Percentiles rank a stretch among this genome's conserved stretches.
Conservation (phyloP, 1,284 basidiomycete genomes). For the Malassezia sympodialis region DNA sequence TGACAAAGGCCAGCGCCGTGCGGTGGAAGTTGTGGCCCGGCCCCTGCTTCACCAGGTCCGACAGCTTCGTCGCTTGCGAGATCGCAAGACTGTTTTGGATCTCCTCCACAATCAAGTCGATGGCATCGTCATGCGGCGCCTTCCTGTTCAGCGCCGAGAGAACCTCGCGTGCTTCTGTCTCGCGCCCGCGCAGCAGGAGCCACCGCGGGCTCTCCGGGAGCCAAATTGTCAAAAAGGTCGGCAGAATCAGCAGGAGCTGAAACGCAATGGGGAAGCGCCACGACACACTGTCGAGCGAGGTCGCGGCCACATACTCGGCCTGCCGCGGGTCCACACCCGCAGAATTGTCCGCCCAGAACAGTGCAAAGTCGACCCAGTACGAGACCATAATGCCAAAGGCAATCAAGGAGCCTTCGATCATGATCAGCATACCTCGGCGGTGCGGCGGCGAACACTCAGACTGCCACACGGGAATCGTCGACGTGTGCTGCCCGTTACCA, state of each 20-base stretch:
- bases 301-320: constrained; percentile 6
- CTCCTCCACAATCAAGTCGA: constrained; percentile 32
- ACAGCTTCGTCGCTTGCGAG: constrained; percentile 20
- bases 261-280: constrained; percentile 43
- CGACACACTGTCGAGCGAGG: constrained; percentile 2
- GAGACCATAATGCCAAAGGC: constrained; percentile 33
- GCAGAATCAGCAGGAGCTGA: constrained; percentile 43
- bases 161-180: constrained; percentile 32
- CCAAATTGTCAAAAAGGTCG: constrained; percentile 43
- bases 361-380: constrained; percentile 45
- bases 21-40: constrained; percentile 44
- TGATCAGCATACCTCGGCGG: constrained; percentile 43
- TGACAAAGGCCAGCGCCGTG: constrained; percentile 33
- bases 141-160: constrained; percentile 36
- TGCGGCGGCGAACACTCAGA: constrained; percentile 42
- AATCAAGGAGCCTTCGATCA: constrained; percentile 43
- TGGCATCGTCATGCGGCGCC: constrained; percentile 25
- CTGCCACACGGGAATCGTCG: constrained; percentile 47
- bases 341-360: constrained; percentile 25
- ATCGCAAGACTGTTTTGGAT: constrained; percentile 30
- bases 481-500: constrained; percentile 46
- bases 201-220: constrained; percentile 45
- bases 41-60: constrained; percentile 40
- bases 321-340: constrained; percentile 15
- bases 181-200: constrained; percentile 36